Conservation (phyloP, 768 basidiomycete genomes). For the Boletus rufocinnamomeus region DNA sequence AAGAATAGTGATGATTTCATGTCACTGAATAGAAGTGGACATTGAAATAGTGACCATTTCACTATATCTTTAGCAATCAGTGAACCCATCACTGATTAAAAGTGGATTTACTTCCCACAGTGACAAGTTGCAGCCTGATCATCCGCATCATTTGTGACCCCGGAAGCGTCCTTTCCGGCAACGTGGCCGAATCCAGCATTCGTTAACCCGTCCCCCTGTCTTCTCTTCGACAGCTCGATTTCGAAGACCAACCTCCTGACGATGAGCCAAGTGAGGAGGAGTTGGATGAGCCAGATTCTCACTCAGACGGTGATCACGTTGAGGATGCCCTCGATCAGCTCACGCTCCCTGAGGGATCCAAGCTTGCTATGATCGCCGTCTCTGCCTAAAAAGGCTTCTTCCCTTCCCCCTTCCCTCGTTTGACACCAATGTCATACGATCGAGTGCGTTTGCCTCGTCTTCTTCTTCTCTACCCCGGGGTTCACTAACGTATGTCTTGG, state of each 20-base stretch:
- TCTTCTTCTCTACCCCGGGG: background rate
- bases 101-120: too few relatives aligned
- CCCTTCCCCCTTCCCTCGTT: background rate
- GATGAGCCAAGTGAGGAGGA: conserved; percentile 41
- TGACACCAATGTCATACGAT: background rate
- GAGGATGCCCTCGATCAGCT: conserved; percentile 71
- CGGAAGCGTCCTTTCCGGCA: conserved; percentile 57
- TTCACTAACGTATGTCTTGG: background rate
- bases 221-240: conserved; percentile 62
- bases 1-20: too few relatives aligned
- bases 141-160: conserved; percentile 94
- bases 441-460: background rate
- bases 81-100: too few relatives aligned
- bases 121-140: conserved; percentile 92
- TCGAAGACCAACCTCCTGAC: conserved; percentile 73
- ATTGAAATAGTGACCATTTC: too few relatives aligned
- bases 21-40: too few relatives aligned
- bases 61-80: too few relatives aligned
- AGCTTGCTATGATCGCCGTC: conserved; percentile 13
- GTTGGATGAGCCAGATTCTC: conserved; percentile 37
- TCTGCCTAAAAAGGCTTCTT: conserved; percentile 18
- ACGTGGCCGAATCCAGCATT: conserved; percentile 3
- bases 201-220: background rate
- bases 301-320: conserved; percentile 49
- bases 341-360: conserved; percentile 26